Evolutionary conservation across 306 rosid species (phyloP), one percentile per base, ranked within the genome.

Genomic region (Vicia faba): DNA sequence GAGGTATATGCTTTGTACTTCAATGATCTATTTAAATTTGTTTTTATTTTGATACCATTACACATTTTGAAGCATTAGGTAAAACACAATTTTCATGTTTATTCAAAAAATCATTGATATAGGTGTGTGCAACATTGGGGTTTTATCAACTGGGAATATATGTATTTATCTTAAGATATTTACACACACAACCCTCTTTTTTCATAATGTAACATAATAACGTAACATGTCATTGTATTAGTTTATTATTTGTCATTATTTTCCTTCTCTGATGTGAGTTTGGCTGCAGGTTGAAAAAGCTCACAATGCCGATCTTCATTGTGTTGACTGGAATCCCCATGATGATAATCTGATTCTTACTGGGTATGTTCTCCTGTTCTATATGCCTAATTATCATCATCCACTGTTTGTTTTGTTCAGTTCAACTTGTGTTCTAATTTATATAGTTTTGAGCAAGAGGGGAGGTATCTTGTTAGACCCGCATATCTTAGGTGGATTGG

Each of bases 271-370:
- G 19, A 11, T 38, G 3, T 64, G 35, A 53, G 60, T 63, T 78
- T 57, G 69, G 65, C 67, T 46, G 49, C 82, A 95, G 99, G 97
- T 95, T 64, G 96, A 95, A 80, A 95, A 88, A 41, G 99, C 99
- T 23, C 99, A 95, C 23, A 68, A 90, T 90, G 87, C 96, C 69
- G 99, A 95, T 90, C 91, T 93, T 76, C 99, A 95, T 74, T 95
- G 99, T 82, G 99, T 95, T 79, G 99, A 95, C 82, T 95, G 99
- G 99, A 95, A 87, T 79, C 99, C 97, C 46, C 96, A 86, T 76
- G 87, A 90, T 78, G 87, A 83, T 72, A 95, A 90, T 83, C 86
- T 84, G 78, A 88, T 91, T 78, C 80, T 91, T 25, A 91, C 97
- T 51, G 97, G 97, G 97, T 91, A 88, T 57, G 72, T 50, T 69